A percentile compares a stretch with the other conserved stretches of the same genome.
These are phyloP conservation scores for Erigeron canadensis DNA, from an alignment of 129 eudicot genomes.

Conservation along the genomic window DNA sequence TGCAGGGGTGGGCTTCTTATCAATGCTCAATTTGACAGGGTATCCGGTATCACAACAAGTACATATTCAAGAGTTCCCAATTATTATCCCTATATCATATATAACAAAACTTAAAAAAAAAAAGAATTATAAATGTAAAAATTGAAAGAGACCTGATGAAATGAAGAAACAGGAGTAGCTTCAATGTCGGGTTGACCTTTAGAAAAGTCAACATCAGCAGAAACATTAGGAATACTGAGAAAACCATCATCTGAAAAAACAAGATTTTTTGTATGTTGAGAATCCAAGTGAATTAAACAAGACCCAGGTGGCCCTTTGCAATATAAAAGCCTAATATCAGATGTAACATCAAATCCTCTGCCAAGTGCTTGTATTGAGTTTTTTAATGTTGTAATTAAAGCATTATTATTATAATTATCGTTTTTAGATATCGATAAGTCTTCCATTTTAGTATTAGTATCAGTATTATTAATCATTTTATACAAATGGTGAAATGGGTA, in stretches of 20 bases:
- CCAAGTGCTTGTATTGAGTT: conserved; percentile 92
- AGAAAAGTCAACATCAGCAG: conserved; percentile 68
- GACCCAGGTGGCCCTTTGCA: conserved; percentile 92
- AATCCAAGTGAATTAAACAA: conserved; percentile 66
- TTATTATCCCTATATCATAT: background rate
- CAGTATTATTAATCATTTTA: conserved; percentile 8
- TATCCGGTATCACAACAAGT: conserved; percentile 2
- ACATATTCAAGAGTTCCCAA: background rate
- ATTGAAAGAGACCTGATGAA: conserved; percentile 58
- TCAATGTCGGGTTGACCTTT: conserved; percentile 46
- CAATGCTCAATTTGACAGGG: background rate
- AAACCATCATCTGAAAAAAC: conserved; percentile 41
- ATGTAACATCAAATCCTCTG: conserved; percentile 95
- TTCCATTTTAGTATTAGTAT: conserved; percentile 34
- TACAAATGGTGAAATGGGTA: background rate
- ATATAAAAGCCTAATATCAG: conserved; percentile 87
- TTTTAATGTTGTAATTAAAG: conserved; percentile 59
- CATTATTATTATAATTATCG: conserved; percentile 19
- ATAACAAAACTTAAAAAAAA: background rate
- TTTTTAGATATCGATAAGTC: conserved; percentile 23
- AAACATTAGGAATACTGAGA: conserved; percentile 57
- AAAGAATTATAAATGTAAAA: background rate
- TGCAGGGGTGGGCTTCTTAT: background rate
- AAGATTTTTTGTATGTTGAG: conserved; percentile 49
- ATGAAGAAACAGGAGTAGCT: conserved; percentile 62